Base-by-base conservation (phyloP, 179 eudicot species). In the Patellifolia procumbens region DNA sequence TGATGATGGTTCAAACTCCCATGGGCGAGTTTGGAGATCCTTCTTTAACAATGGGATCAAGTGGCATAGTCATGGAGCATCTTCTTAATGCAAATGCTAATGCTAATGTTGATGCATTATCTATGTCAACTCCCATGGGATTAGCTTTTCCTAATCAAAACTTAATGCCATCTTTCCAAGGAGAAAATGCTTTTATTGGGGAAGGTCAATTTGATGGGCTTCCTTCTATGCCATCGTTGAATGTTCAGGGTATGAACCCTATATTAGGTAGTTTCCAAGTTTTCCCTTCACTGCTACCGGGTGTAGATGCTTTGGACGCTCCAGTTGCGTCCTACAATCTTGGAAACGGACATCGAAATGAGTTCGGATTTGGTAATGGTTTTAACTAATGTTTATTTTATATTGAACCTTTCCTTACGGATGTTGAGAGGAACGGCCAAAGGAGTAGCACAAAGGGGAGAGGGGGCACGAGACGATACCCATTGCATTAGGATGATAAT, bases 1-100 rank as follows among this genome's bases (percentile, higher is more conserved):
- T 72, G 72, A 20, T 26, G 64, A 60, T 29, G 75, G 26, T 26
- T 28, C 74, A 72, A 32, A n/a, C 70, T 67, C 65, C 79, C 48
- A 43, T 26, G 42, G 58, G 73, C 42, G 26, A 31, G 1, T 10
- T 70, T 58, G 68, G 26, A 51, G 59, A 75, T 61, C 68, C 72
- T 12, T 45, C 67, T 19, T 45, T 49, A 4, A 20, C 59, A 53
- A 51, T 70, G 60, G 74, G 53, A 13, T 34, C 60, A 5, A 58
- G 45, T 56, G 74, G 48, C 39, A 46, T 35, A 32, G 68, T 31
- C 35, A n/a, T 76, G 4, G 43, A 76, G 39, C 61, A 10, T 56
- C 64, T 19, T 22, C 34, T 58, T 43, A 49, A 43, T 46, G 45
- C 53, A 17, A 67, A 53, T 65, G 28, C 13, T 2, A 70, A 32